Conservation (phyloP, 2,329 filamentous ascomycete species). For the Septoria petroselini region DNA sequence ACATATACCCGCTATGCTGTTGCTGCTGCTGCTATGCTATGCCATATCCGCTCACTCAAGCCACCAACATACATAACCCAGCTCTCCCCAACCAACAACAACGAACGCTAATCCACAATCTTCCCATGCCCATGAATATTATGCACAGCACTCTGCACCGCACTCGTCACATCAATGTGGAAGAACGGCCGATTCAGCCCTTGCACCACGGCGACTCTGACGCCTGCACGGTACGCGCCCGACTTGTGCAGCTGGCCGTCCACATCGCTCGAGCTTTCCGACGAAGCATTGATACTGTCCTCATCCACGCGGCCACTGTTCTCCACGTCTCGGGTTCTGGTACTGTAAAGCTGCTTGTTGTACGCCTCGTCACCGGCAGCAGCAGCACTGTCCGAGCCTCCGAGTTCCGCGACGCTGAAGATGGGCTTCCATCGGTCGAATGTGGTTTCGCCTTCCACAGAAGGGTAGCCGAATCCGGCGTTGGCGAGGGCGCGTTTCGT, state of each 20-base stretch:
- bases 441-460: conserved; percentile 48
- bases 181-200: conserved; percentile 89
- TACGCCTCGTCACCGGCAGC: conserved; percentile 62
- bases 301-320: conserved; percentile 21
- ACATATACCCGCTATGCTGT: too few species aligned
- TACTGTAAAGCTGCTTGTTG: conserved; percentile 50
- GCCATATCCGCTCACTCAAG: too few species aligned
- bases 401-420: conserved; percentile 85
- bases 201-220: conserved; percentile 65
- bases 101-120: conserved; percentile 5
- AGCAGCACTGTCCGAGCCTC: conserved; percentile 67
- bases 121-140: conserved; percentile 49
- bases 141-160: conserved; percentile 79
- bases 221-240: conserved; percentile 36
- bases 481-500: conserved; percentile 84
- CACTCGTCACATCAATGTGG: conserved; percentile 87
- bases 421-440: conserved; percentile 85
- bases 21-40: too few species aligned
- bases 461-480: conserved; percentile 84
- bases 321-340: conserved; percentile 36
- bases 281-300: conserved; percentile 27
- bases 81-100: too few species aligned
- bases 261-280: conserved; percentile 35
- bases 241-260: conserved; percentile 49
- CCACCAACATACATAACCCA: too few species aligned